phyloP scores from a whole-genome alignment of 495 filamentous ascomycete genomes.

The Cudoniella acicularis region DNA sequence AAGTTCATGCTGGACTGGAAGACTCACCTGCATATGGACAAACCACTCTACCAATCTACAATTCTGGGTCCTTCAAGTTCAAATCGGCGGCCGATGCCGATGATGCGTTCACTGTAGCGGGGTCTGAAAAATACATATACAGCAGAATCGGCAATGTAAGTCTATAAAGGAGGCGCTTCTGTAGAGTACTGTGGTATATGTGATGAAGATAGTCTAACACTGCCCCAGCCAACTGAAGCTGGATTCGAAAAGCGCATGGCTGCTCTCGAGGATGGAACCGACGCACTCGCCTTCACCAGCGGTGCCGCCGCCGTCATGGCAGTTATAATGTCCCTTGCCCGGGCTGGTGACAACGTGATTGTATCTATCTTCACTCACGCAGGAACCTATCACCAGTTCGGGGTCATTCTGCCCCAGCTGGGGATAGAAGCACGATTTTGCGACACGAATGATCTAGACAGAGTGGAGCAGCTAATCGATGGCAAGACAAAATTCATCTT shows the following conservation, averaged over 20 bases:
- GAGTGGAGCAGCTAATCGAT: slow-evolving; percentile 83
- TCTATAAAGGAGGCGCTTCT: too few species aligned
- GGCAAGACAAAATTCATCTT: slow-evolving; percentile 92
- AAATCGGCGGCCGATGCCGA: too few species aligned
- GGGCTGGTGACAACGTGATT: slow-evolving; percentile 88
- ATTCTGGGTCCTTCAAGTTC: background rate
- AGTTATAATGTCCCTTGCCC: slow-evolving; percentile 75
- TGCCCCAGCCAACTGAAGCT: slow-evolving; percentile 90
- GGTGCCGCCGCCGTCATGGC: slow-evolving; percentile 92
- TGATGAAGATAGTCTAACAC: too few species aligned
- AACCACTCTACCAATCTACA: background rate
- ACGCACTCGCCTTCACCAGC: slow-evolving; percentile 82
- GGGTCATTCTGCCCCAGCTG: slow-evolving; percentile 45
- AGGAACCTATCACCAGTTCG: slow-evolving; percentile 96
- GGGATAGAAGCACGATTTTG: slow-evolving; percentile 90
- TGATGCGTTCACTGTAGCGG: background rate
- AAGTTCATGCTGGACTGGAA: slow-evolving; percentile 3
- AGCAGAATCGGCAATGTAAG: slow-evolving; percentile 2
- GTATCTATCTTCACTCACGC: slow-evolving; percentile 88
- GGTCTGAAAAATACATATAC: background rate
- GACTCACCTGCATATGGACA: background rate
- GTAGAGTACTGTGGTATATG: too few species aligned
- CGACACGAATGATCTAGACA: slow-evolving; percentile 68
- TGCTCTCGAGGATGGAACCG: slow-evolving; percentile 87
- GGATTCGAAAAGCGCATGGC: slow-evolving; percentile 95